Base-by-base conservation (phyloP, 2,329 filamentous ascomycete species). In the Botrytis pseudocinerea region DNA sequence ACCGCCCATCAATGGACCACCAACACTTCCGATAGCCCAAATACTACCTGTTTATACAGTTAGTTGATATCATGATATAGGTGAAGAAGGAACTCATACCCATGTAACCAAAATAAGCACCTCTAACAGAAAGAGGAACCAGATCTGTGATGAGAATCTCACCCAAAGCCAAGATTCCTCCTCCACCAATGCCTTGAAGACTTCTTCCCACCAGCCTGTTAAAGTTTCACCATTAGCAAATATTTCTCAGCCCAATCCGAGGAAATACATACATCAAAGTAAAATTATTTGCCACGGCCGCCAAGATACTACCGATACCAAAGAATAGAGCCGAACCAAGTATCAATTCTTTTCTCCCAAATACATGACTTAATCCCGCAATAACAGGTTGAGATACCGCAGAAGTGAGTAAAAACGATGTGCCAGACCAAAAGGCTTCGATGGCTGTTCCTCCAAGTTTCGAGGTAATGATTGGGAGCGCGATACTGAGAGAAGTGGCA, bases 371-470 rank as follows among this genome's bases (percentile, higher is more conserved):
- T 57, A 85, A 78, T 2, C 81, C 78, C 40, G 77, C 76, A 79
- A 82, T 79, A 74, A 82, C 81, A 59, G 88, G 89, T 76, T 90
- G 87, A 60, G 88, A 85, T 44, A 90, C 86, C 0, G 91, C 89
- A 72, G 87, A 89, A 4, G 90, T 88, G 8, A 93, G 85, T 7
- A 93, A 83, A 76, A 92, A 93, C 25, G 89, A 89, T 7, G 91
- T 93, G 2, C 91, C 91, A 20, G 89, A 87, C 91, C 91, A 93
- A 78, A 93, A 93, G 0, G 90, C 89, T 81, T 92, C 84, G 46
- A 89, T 85, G 3, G 87, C 87, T 0, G 84, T 85, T 61, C 87
- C 87, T 42, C 83, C 76, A 10, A 90, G 82, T 32, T 85, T 85
- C 12, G 80, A 76, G n/a, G 87, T 85, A 73, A 89, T 87, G 59